Evolutionary conservation across 2,329 filamentous ascomycete genomes (phyloP).

Genomic region (Microsporum canis): DNA sequence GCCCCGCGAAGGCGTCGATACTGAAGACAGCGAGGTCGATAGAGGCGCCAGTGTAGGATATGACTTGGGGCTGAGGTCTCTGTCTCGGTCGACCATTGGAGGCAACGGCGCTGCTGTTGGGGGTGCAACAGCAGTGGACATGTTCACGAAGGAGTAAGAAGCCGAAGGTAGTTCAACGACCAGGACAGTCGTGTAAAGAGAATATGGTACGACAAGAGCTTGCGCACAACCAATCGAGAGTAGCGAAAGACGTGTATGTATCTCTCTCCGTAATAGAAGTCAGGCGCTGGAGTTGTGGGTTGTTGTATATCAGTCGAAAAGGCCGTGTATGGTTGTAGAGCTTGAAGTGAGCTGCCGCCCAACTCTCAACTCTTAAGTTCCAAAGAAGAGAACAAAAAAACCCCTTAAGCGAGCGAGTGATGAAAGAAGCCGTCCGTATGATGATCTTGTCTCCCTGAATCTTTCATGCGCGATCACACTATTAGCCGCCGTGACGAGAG

Average conservation of each 20-base stretch:
- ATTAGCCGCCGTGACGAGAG: not conserved
- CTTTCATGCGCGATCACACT: not conserved
- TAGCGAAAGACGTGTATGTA: not conserved
- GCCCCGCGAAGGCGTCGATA: constrained; percentile 25
- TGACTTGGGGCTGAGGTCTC: constrained; percentile 35
- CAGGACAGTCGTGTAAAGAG: not conserved
- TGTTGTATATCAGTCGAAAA: not conserved
- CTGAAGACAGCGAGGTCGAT: constrained; percentile 24
- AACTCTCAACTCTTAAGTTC: not conserved
- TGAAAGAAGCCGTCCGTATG: not conserved
- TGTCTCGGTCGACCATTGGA: constrained; percentile 31
- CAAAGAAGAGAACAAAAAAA: not conserved
- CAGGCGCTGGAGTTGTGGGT: not conserved
- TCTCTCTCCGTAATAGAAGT: not conserved
- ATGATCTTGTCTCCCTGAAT: not conserved
- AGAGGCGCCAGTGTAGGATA: constrained; percentile 34
- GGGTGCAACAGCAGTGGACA: constrained; percentile 41
- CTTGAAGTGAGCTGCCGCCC: not conserved
- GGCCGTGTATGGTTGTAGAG: not conserved
- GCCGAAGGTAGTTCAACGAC: not conserved
- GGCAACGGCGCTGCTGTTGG: constrained; percentile 34
- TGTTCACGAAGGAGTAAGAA: constrained; percentile 17
- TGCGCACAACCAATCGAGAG: not conserved
- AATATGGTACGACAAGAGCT: not conserved
- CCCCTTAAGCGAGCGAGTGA: not conserved